Base-by-base conservation (phyloP, 2,329 filamentous ascomycete genomes). In the Curvularia eragrostidis region DNA sequence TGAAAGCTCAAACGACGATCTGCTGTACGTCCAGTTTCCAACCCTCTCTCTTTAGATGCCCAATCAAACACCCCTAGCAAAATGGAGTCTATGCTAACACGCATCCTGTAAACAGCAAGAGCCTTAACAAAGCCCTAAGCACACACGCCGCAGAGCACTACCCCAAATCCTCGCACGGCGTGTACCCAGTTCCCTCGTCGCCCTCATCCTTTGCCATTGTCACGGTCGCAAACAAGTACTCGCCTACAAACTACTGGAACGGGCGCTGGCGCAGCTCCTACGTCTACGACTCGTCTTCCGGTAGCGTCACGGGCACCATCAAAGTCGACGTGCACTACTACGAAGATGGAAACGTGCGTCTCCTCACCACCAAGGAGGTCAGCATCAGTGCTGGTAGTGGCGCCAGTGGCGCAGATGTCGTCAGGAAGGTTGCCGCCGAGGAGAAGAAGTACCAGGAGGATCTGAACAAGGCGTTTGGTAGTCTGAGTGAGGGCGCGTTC, bases 311-410 rank as follows among this genome's bases (percentile, higher is more conserved):
- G 36, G 95, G 95, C 69, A 87, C 84, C 58, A 88, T 98, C 78
- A 92, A 94, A 77, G 91, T 97, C 52, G 93, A 98, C 68, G 94
- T 99, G 50, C 95, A 99, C 83, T 99, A 99, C 84, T 99, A 99
- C 81, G 95, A 99, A 80, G 96, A 99, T 75, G 95, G 95, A 62
- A 99, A 99, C 75, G 95, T 99, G 56, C 90, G 95, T 2, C 85
- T 99, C 58, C 84, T 94, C 63, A 97, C 95, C n/a, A 89, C 86
- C 72, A 97, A 97, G 80, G 82, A 89, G 10, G 76, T 94, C 1
- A 83, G 83, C 0, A 76, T 85, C 3, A 85, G 85, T 8, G 77
- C 91, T n/a, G 77, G 87, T 1, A 78, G 87, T 1, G 87, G 85
- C 1, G 83, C 82, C 30, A 86, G 84, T 1, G 89, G 87, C 7